A percentile compares a stretch with the other conserved stretches of the same genome.
These are phyloP conservation scores for Ogataea henricii DNA, from an alignment of 805 yeast genomes.

Conservation along the genomic window DNA sequence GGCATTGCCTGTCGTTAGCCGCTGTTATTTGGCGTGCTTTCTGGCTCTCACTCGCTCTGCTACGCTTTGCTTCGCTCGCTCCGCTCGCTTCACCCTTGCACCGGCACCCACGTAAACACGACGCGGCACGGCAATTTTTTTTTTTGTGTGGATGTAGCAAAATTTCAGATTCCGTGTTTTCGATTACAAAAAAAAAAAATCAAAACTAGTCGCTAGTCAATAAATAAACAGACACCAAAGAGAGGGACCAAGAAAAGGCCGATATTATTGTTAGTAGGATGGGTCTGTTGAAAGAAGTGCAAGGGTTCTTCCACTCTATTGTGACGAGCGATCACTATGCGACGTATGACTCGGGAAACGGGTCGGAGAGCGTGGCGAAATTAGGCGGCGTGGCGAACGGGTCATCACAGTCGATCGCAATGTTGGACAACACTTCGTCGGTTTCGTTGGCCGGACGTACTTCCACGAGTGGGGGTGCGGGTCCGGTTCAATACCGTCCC, in stretches of 20 bases:
- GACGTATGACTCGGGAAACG: constrained; percentile 42
- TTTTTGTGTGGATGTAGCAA: background rate
- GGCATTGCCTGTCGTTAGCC: too few relatives aligned
- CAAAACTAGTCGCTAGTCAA: background rate
- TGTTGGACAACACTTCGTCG: constrained; percentile 35
- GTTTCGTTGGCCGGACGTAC: constrained; percentile 44
- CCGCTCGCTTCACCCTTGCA: background rate
- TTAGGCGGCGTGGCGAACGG: constrained; percentile 18
- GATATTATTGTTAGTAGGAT: constrained; percentile 8
- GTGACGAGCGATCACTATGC: constrained; percentile 65
- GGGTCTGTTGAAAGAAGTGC: constrained; percentile 34
- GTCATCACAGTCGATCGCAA: constrained; percentile 32
- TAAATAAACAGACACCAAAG: constrained; percentile 2
- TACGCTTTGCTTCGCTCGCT: background rate
- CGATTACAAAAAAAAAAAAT: constrained; percentile 4
- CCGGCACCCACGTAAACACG: constrained; percentile 5
- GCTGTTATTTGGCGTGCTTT: background rate
- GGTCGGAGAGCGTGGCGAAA: constrained; percentile 30
- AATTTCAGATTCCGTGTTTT: constrained; percentile 4
- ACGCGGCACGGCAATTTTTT: constrained; percentile 6
- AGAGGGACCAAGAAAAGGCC: background rate
- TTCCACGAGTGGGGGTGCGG: constrained; percentile 26
- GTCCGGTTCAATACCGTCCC: constrained; percentile 45
- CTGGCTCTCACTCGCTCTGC: background rate
- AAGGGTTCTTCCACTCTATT: constrained; percentile 47